Percentiles rank a stretch among this genome's conserved stretches.
Evolutionary conservation across 306 rosid species (phyloP).

Genomic region (Biancaea sappan): DNA sequence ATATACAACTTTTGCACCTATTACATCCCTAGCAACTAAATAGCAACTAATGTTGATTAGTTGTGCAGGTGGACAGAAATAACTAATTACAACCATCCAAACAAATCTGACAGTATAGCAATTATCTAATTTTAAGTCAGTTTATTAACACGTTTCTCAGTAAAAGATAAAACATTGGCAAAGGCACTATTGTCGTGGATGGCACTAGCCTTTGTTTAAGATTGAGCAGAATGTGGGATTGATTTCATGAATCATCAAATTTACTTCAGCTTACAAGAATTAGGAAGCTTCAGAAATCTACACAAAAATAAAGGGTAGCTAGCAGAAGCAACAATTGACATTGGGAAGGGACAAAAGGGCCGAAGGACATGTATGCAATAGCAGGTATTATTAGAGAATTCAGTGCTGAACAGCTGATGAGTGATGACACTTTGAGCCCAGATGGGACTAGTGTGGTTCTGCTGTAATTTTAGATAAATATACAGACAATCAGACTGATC

Average conservation of each 20-base stretch:
- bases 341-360: not conserved
- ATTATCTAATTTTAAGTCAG: conserved; percentile 17
- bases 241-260: conserved; percentile 16
- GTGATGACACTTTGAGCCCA: not conserved
- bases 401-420: conserved; percentile 21
- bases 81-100: not conserved
- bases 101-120: conserved; percentile 21
- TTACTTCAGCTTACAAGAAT: conserved; percentile 14
- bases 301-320: not conserved
- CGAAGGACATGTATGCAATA: not conserved
- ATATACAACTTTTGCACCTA: conserved; percentile 13
- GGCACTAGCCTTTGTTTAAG: not conserved
- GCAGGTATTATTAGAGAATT: conserved; percentile 12
- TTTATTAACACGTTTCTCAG: not conserved
- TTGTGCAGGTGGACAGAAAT: not conserved
- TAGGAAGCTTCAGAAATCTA: not conserved
- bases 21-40: conserved; percentile 12
- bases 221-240: not conserved
- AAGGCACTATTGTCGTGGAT: not conserved
- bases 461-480: conserved; percentile 5
- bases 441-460: no score
- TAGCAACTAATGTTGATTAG: conserved; percentile 18
- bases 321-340: not conserved
- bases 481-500: not conserved
- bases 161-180: conserved; percentile 1